Base-by-base conservation (phyloP, 768 basidiomycete genomes). In the Candolleomyces efflorescens region DNA sequence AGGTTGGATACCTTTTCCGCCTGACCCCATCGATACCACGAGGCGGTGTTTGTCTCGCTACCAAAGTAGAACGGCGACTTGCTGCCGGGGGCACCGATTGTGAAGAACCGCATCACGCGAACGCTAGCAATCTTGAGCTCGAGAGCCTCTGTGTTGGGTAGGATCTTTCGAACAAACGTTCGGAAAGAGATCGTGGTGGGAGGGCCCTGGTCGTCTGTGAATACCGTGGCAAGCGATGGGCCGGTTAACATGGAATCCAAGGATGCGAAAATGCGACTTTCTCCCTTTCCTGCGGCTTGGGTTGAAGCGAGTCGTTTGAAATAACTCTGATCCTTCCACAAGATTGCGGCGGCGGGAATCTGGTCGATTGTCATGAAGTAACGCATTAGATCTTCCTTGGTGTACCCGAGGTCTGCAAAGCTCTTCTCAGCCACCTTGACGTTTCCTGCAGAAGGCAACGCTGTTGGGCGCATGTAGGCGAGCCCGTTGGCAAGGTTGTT, bases 31-130 rank as follows among this genome's bases (percentile, higher is more conserved):
- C 45, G 45, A 36, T 55, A 55, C 54, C 54, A 55, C 32, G 54
- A 55, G 43, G 44, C 44, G 32, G 41, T 55, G 22, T 55, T 55
- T 23, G 36, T 27, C 17, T 20, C 44, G 15, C 39, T 44, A n/a
- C 44, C 54, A 27, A 55, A 55, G 22, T 32, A 39, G 18, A 55
- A 55, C 3, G 54, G 54, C 5, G 54, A 55, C 44, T 55, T 55
- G 17, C 39, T 24, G 17, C 24, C 26, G 1, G 24, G 18, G 9
- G 41, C 41, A 18, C 54, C 54, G 15, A 24, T 23, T 3, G 54
- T 45, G 26, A 55, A 55, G 54, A 55, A 55, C 5, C 39, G 45
- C 44, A 43, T 17, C 6, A 11, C 18, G 12, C 24, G 24, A 10
- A 13, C 13, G 11, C 17, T 17, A 4, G 11, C 27, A 12, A 55